Evolutionary conservation across 371 early-diverging fungal species (phyloP).

Genomic region (Apophysomyces sp.): DNA sequence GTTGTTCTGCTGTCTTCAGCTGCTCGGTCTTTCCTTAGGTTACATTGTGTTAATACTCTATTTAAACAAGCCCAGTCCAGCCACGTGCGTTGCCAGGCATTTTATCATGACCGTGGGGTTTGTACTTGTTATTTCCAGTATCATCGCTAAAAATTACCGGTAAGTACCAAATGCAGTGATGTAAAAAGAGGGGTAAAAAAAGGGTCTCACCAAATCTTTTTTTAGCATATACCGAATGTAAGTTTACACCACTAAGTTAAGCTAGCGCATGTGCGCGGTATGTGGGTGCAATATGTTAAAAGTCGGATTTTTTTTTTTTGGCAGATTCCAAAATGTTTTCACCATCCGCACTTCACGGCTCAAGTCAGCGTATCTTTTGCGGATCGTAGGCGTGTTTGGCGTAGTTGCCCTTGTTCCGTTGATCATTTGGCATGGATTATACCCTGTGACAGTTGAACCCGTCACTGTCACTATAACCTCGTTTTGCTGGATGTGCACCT

Average conservation of each 20-base stretch:
- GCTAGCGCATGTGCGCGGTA: not conserved
- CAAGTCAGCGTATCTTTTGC: slow-evolving; percentile 31
- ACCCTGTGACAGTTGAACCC: slow-evolving; percentile 13
- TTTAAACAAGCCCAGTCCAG: slow-evolving; percentile 18
- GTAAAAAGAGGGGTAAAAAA: too few relatives aligned
- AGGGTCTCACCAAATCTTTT: not conserved
- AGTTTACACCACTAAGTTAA: not conserved
- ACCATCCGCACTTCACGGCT: slow-evolving; percentile 34
- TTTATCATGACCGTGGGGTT: slow-evolving; percentile 23
- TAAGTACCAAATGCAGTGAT: slow-evolving; percentile 3
- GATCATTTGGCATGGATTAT: slow-evolving; percentile 28
- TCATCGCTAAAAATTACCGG: slow-evolving; percentile 48
- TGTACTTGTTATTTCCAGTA: slow-evolving; percentile 34
- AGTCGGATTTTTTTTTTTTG: not conserved
- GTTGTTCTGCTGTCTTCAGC: slow-evolving; percentile 35
- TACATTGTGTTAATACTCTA: slow-evolving; percentile 20
- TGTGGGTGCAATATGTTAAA: not conserved
- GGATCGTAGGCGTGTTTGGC: slow-evolving; percentile 24
- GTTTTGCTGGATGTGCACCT: slow-evolving; percentile 36
- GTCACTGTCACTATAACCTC: slow-evolving; percentile 5
- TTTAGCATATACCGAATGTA: slow-evolving; percentile 44
- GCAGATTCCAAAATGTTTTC: slow-evolving; percentile 45
- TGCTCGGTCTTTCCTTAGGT: slow-evolving; percentile 27
- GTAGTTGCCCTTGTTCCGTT: slow-evolving; percentile 20
- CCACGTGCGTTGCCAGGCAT: slow-evolving; percentile 28